Percentiles rank a stretch among this genome's conserved stretches.
phyloP scores from a whole-genome alignment of 2,329 filamentous ascomycete genomes.

The Ceratocystis cubensis region DNA sequence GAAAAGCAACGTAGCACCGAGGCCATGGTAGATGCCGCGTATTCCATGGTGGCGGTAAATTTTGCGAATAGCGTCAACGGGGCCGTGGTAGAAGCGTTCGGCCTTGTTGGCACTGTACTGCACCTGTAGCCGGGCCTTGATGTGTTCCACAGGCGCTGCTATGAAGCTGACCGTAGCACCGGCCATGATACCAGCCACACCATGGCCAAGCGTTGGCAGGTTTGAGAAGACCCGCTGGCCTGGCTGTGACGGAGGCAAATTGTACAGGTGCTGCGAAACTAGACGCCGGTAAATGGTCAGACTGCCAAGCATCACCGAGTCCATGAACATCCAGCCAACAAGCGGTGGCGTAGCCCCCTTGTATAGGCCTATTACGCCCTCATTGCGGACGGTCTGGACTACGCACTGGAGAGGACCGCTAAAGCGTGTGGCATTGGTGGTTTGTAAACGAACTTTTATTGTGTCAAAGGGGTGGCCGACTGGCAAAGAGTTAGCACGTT shows the following conservation, averaged over 20 bases:
- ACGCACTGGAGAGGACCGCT: constrained; percentile 76
- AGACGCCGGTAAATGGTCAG: constrained; percentile 80
- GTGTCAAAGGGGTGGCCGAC: constrained; percentile 79
- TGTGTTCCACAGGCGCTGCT: constrained; percentile 84
- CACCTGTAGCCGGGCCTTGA: constrained; percentile 87
- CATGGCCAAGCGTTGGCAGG: constrained; percentile 69
- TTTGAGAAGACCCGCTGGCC: constrained; percentile 17
- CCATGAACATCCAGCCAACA: constrained; percentile 98
- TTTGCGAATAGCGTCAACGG: constrained; percentile 68
- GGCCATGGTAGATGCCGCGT: constrained; percentile 70
- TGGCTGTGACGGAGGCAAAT: constrained; percentile 22
- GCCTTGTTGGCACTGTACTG: constrained; percentile 76
- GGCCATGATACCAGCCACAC: constrained; percentile 73
- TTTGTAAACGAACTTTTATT: constrained; percentile 91
- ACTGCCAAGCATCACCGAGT: constrained; percentile 78
- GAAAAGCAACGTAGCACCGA: constrained; percentile 76
- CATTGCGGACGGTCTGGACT: constrained; percentile 68
- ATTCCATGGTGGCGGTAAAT: constrained; percentile 62
- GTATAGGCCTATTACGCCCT: constrained; percentile 77
- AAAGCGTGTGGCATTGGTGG: constrained; percentile 65
- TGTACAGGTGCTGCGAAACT: constrained; percentile 67
- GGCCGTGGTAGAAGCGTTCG: constrained; percentile 70
- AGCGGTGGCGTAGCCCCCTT: constrained; percentile 88
- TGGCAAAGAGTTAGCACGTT: constrained; percentile 24
- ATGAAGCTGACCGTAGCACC: constrained; percentile 86